Conservation (phyloP, 2,329 filamentous ascomycete genomes). For the Aspergillus pseudotamarii region DNA sequence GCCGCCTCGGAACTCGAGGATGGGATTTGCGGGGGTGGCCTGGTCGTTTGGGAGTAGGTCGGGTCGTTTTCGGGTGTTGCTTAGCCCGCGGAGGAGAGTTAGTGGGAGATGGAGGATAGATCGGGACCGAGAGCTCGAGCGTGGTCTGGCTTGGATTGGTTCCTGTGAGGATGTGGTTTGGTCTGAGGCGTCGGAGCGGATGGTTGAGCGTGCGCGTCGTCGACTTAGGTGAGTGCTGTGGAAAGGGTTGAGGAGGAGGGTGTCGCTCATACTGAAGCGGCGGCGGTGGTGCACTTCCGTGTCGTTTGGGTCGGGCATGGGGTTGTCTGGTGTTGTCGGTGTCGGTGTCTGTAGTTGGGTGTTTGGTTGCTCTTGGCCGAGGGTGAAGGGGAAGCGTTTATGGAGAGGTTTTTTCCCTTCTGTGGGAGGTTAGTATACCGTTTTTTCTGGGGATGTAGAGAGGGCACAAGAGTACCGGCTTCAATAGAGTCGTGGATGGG, state of each 20-base stretch:
- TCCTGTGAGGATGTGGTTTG: neutral
- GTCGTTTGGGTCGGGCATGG: neutral
- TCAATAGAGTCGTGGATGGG: slow-evolving; percentile 21
- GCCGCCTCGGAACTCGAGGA: slow-evolving; percentile 34
- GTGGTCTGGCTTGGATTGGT: neutral
- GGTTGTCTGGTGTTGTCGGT: neutral
- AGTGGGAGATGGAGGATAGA: slow-evolving; percentile 19
- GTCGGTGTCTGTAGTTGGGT: neutral
- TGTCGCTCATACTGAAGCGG: slow-evolving; percentile 33
- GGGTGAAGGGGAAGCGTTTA: slow-evolving; percentile 30
- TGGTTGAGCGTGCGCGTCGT: slow-evolving; percentile 12
- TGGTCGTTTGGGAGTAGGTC: slow-evolving; percentile 14
- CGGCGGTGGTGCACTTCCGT: slow-evolving; percentile 7
- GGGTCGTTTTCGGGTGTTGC: neutral
- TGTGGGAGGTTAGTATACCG: neutral
- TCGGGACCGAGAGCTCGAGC: slow-evolving; percentile 9
- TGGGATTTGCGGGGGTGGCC: slow-evolving; percentile 26
- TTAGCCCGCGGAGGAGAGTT: slow-evolving; percentile 10
- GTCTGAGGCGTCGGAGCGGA: slow-evolving; percentile 16
- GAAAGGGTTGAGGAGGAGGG: slow-evolving; percentile 10
- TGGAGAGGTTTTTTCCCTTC: slow-evolving; percentile 23
- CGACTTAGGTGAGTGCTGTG: neutral
- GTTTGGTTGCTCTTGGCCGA: slow-evolving; percentile 15
- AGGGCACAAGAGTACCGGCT: slow-evolving; percentile 11
- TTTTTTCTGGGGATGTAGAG: neutral